Evolutionary conservation across 495 filamentous ascomycete genomes (phyloP).

Genomic region (Penicillium lagena): DNA sequence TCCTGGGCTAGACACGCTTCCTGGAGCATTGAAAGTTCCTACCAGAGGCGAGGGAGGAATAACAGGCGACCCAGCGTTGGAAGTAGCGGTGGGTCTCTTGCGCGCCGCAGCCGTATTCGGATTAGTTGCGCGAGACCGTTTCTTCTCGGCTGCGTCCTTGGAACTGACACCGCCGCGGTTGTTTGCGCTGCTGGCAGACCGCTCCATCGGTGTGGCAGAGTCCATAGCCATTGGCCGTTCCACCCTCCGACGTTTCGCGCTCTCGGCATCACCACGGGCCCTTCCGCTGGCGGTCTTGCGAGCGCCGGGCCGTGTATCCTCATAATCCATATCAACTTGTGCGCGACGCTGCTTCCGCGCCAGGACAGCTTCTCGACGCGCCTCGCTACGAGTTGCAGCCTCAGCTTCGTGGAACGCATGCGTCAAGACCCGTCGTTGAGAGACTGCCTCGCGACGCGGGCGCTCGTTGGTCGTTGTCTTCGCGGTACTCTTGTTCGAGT

Average conservation of each 20-base stretch:
- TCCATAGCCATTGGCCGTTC: slow-evolving; percentile 50
- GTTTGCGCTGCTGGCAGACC: slow-evolving; percentile 56
- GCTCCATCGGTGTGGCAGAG: slow-evolving; percentile 57
- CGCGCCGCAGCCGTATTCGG: slow-evolving; percentile 52
- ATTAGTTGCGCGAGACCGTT: slow-evolving; percentile 59
- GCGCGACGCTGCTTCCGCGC: slow-evolving; percentile 65
- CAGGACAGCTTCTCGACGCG: slow-evolving; percentile 68
- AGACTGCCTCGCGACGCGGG: slow-evolving; percentile 69
- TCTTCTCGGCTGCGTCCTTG: slow-evolving; percentile 63
- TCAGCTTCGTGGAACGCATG: slow-evolving; percentile 69
- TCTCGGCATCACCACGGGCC: slow-evolving; percentile 47
- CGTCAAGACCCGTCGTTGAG: slow-evolving; percentile 49
- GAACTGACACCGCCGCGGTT: slow-evolving; percentile 35
- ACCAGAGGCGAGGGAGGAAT: slow-evolving; percentile 67
- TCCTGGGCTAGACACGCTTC: slow-evolving; percentile 42
- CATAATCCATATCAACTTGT: slow-evolving; percentile 69
- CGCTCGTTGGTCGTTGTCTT: slow-evolving; percentile 62
- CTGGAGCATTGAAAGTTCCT: slow-evolving; percentile 47
- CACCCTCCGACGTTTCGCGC: slow-evolving; percentile 72
- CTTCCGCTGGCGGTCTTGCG: slow-evolving; percentile 56
- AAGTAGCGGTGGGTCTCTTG: slow-evolving; percentile 57
- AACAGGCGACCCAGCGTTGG: slow-evolving; percentile 57
- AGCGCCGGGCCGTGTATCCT: slow-evolving; percentile 51
- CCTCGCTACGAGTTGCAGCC: slow-evolving; percentile 69
- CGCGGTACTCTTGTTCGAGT: slow-evolving; percentile 69